These are phyloP conservation scores for Phlebopus sp. DNA, from an alignment of 1,284 basidiomycete genomes.

Conservation along the genomic window DNA sequence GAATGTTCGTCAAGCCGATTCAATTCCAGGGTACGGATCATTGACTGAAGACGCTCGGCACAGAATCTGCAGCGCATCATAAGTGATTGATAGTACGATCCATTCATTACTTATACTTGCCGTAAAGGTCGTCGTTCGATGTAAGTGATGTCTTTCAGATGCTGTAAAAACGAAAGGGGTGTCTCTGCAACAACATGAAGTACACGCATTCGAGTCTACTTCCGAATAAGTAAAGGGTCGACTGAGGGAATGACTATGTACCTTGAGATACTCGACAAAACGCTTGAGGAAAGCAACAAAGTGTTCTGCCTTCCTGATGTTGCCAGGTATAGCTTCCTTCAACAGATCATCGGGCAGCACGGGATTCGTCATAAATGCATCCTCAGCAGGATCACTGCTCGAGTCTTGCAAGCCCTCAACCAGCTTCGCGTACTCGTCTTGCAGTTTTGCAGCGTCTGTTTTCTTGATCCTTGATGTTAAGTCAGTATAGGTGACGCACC, in stretches of 20 bases:
- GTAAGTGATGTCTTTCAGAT: conserved; percentile 98
- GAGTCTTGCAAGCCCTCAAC: conserved; percentile 92
- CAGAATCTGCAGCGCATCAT: conserved; percentile 70
- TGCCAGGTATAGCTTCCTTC: conserved; percentile 94
- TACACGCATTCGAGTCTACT: conserved; percentile 95
- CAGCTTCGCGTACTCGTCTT: conserved; percentile 96
- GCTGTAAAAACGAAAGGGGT: conserved; percentile 96
- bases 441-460: conserved; percentile 90
- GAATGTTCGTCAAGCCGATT: conserved; percentile 90
- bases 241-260: conserved; percentile 29
- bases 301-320: conserved; percentile 98
- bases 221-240: conserved; percentile 14
- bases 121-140: conserved; percentile 95
- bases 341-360: conserved; percentile 95
- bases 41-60: conserved; percentile 90
- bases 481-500: conserved; percentile 8
- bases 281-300: conserved; percentile 98
- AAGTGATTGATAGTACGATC: background rate
- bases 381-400: conserved; percentile 67
- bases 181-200: conserved; percentile 99
- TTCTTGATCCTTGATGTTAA: conserved; percentile 76
- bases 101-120: conserved; percentile 39
- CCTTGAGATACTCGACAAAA: conserved; percentile 98
- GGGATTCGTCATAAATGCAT: conserved; percentile 89
- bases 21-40: conserved; percentile 92